phyloP scores from a whole-genome alignment of 768 basidiomycete species.

The Aureoboletus auriporus region DNA sequence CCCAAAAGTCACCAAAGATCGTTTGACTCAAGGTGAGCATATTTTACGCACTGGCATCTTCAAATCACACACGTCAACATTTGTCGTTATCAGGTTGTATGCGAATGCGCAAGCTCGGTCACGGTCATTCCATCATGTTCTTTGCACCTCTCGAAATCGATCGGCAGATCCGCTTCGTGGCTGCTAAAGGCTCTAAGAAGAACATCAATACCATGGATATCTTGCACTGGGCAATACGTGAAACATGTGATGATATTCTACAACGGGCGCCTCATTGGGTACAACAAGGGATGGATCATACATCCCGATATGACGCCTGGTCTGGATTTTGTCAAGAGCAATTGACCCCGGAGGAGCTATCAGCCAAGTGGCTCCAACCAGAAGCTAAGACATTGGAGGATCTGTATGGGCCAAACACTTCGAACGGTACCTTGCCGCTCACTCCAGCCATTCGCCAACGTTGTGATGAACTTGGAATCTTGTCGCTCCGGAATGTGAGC shows the following conservation, averaged over 20 bases:
- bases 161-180: constrained; percentile 30
- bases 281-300: constrained; percentile 39
- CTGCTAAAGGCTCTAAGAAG: constrained; percentile 2
- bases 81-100: constrained; percentile 41
- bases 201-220: constrained; percentile 28
- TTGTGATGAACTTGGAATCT: constrained; percentile 25
- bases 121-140: constrained; percentile 44
- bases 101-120: constrained; percentile 50
- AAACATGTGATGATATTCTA: constrained; percentile 41
- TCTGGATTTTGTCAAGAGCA: constrained; percentile 6
- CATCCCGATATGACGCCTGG: constrained; percentile 24
- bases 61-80: neutral
- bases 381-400: constrained; percentile 37
- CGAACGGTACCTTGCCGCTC: neutral
- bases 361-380: constrained; percentile 35
- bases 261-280: constrained; percentile 39
- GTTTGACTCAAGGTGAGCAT: constrained; percentile 10
- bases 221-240: constrained; percentile 40
- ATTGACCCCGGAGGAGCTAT: constrained; percentile 4
- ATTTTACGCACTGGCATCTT: too few species aligned
- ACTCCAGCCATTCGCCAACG: constrained; percentile 21
- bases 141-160: constrained; percentile 45
- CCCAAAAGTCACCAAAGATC: constrained; percentile 12
- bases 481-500: constrained; percentile 11
- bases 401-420: constrained; percentile 25